Percentiles rank a stretch among this genome's conserved stretches.
These are phyloP conservation scores for Metschnikowia cubensis DNA, from an alignment of 805 yeast species.

Conservation along the genomic window DNA sequence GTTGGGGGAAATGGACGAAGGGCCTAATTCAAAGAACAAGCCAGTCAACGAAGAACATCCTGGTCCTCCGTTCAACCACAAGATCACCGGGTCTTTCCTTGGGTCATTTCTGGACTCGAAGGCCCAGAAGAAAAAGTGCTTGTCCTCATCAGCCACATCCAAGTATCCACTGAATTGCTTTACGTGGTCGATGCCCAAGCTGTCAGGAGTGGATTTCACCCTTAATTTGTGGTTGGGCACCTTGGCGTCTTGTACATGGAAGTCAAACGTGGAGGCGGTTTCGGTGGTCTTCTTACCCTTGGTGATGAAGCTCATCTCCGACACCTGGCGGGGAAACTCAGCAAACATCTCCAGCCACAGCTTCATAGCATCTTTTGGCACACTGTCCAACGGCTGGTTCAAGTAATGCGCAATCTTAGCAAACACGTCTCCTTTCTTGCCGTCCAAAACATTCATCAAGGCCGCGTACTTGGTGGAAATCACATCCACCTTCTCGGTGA, in stretches of 20 bases:
- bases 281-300: conserved; percentile 41
- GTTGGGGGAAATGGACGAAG: conserved; percentile 65
- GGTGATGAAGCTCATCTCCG: conserved; percentile 46
- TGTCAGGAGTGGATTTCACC: conserved; percentile 19
- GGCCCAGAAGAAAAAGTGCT: conserved; percentile 90
- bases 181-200: conserved; percentile 74
- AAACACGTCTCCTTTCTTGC: conserved; percentile 27
- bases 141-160: conserved; percentile 76
- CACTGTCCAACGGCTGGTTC: conserved; percentile 46
- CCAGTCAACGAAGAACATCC: conserved; percentile 94
- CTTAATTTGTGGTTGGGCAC: conserved; percentile 31
- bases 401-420: conserved; percentile 49
- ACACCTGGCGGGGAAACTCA: conserved; percentile 54
- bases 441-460: conserved; percentile 13
- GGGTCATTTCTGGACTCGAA: conserved; percentile 78
- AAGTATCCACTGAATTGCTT: conserved; percentile 83
- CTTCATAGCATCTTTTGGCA: conserved; percentile 47
- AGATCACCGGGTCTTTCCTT: conserved; percentile 72
- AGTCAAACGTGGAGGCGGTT: conserved; percentile 27
- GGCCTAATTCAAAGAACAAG: conserved; percentile 86
- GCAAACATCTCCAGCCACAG: conserved; percentile 64
- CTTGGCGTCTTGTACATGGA: conserved; percentile 36
- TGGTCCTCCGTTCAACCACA: conserved; percentile 97
- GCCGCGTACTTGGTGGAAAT: conserved; percentile 14
- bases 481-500: conserved; percentile 9